These are phyloP conservation scores for Mycosphaerella arachidis DNA, from an alignment of 2,329 filamentous ascomycete species.

Conservation along the genomic window DNA sequence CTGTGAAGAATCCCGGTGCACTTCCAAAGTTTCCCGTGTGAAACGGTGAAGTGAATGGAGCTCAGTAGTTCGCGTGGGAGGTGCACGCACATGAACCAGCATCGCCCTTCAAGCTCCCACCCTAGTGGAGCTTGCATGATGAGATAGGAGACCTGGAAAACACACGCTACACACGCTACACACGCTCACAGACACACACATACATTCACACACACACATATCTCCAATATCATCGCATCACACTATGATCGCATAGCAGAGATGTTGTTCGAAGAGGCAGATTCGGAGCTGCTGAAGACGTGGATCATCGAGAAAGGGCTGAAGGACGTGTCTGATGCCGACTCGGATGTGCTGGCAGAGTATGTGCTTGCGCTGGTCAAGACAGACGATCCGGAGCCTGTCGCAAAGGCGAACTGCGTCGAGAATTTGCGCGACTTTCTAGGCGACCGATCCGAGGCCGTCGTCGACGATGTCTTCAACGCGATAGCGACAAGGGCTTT, in stretches of 20 bases:
- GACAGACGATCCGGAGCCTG: slow-evolving; percentile 61
- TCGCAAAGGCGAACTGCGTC: slow-evolving; percentile 64
- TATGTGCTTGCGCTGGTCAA: slow-evolving; percentile 75
- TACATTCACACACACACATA: background rate
- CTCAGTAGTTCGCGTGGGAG: background rate
- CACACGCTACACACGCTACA: too few species aligned
- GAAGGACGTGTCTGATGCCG: slow-evolving; percentile 70
- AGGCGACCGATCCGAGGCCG: slow-evolving; percentile 58
- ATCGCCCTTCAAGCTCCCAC: too few species aligned
- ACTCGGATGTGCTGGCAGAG: slow-evolving; percentile 76
- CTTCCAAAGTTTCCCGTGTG: background rate
- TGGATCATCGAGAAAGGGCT: slow-evolving; percentile 71
- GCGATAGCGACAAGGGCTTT: slow-evolving; percentile 56
- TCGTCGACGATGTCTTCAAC: slow-evolving; percentile 67
- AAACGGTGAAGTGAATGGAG: background rate
- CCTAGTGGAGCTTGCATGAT: too few species aligned
- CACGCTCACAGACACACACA: too few species aligned
- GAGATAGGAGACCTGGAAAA: background rate
- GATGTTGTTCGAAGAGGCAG: slow-evolving; percentile 54
- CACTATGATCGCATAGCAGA: background rate
- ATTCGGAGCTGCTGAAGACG: slow-evolving; percentile 59
- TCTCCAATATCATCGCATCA: background rate
- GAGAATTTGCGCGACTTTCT: slow-evolving; percentile 72
- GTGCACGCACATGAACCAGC: background rate
- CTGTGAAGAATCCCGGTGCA: background rate